These are phyloP conservation scores for Macrotyloma uniflorum DNA, from an alignment of 306 rosid species.

Conservation along the genomic window DNA sequence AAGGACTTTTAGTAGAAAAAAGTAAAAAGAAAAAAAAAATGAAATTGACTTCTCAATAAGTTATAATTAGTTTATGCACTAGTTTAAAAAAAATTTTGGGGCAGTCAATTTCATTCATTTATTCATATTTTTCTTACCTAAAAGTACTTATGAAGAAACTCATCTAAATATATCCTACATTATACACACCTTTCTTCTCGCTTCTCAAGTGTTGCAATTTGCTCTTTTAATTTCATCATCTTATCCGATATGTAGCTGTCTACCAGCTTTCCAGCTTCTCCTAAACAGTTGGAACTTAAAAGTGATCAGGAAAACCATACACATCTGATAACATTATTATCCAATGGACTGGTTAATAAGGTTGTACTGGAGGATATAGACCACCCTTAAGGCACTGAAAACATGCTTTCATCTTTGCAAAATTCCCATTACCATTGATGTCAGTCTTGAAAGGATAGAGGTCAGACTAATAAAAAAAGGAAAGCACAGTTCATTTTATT, in stretches of 20 bases:
- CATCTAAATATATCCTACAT: not conserved
- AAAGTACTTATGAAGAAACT: too few relatives aligned
- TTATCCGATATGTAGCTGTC: slow-evolving; percentile 89
- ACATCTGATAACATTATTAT: not conserved
- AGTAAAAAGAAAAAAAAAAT: too few relatives aligned
- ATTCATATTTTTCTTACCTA: too few relatives aligned
- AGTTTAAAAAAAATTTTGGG: too few relatives aligned
- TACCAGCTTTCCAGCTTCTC: slow-evolving; percentile 81
- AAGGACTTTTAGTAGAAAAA: too few relatives aligned
- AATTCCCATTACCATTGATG: slow-evolving; percentile 9
- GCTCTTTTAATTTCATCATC: slow-evolving; percentile 80
- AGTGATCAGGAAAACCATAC: slow-evolving; percentile 38
- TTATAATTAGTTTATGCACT: too few relatives aligned
- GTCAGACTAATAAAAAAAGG: not conserved
- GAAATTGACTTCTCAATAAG: too few relatives aligned
- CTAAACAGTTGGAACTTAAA: slow-evolving; percentile 48
- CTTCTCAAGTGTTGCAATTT: slow-evolving; percentile 92
- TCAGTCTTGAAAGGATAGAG: slow-evolving; percentile 3
- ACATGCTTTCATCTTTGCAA: slow-evolving; percentile 7
- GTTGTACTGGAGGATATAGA: not conserved
- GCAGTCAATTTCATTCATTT: too few relatives aligned
- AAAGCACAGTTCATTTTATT: slow-evolving; percentile 21
- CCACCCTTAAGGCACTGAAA: not conserved
- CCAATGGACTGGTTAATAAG: not conserved
- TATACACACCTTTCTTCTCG: slow-evolving; percentile 86